A percentile compares a stretch with the other conserved stretches of the same genome.
phyloP scores from a whole-genome alignment of 805 yeast genomes.

The Starmera caribaea region DNA sequence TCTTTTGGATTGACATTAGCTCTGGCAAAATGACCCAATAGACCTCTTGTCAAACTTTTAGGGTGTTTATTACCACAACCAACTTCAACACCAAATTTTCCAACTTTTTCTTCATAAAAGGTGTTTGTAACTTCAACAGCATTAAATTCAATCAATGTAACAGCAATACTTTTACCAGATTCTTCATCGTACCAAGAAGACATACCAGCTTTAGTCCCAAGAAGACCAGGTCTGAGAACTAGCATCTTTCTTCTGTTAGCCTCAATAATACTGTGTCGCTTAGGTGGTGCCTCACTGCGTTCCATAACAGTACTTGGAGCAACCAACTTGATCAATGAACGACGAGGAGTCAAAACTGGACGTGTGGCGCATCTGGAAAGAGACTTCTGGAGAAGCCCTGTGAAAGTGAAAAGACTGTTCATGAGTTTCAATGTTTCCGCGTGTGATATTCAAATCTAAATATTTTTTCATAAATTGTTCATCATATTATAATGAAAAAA shows the following conservation, averaged over 20 bases:
- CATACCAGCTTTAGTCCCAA: constrained; percentile 87
- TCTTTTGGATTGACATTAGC: constrained; percentile 82
- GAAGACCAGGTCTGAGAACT: constrained; percentile 70
- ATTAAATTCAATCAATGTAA: constrained; percentile 82
- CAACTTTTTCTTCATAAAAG: constrained; percentile 63
- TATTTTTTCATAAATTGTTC: too few relatives aligned
- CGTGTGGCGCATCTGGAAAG: too few relatives aligned
- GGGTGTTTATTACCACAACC: constrained; percentile 69
- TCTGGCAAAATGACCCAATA: constrained; percentile 68
- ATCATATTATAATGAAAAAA: too few relatives aligned
- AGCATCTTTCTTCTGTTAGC: constrained; percentile 67
- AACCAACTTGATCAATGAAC: constrained; percentile 9
- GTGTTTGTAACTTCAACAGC: constrained; percentile 76
- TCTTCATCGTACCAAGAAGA: constrained; percentile 64
- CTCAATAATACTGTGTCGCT: constrained; percentile 58
- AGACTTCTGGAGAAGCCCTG: too few relatives aligned
- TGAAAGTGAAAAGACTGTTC: too few relatives aligned
- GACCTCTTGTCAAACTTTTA: constrained; percentile 51
- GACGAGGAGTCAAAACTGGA: too few relatives aligned
- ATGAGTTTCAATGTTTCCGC: too few relatives aligned
- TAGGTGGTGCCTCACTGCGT: constrained; percentile 30
- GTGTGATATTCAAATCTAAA: too few relatives aligned
- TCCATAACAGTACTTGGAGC: constrained; percentile 24
- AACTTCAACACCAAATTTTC: constrained; percentile 77
- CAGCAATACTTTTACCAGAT: constrained; percentile 63